Conservation (phyloP, 192 early-diverging fungal species). For the Coemansia biformis region DNA sequence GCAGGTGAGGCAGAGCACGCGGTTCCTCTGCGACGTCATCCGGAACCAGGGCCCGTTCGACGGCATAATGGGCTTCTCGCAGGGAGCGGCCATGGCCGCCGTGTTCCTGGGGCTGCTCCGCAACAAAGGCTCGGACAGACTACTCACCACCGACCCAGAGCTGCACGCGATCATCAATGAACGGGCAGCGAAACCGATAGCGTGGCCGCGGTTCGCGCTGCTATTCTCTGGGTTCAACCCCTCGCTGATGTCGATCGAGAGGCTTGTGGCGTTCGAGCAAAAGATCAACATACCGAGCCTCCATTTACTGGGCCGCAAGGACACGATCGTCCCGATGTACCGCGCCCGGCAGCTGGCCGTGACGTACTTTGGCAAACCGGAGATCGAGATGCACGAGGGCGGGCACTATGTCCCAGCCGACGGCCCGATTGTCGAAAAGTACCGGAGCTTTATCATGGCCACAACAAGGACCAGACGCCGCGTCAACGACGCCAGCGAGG, state of each 20-base stretch:
- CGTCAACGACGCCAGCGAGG: too few relatives aligned
- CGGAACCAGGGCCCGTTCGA: conserved; percentile 29
- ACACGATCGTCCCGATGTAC: conserved; percentile 17
- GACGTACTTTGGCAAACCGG: conserved; percentile 9
- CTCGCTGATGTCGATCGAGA: conserved; percentile 12
- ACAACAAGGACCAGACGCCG: too few relatives aligned
- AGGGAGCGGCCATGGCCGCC: conserved; percentile 39
- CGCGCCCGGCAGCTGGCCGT: conserved; percentile 23
- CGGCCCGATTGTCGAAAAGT: too few relatives aligned
- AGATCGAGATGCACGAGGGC: conserved; percentile 13
- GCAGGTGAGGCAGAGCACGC: conserved; percentile 12
- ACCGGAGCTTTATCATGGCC: background rate
- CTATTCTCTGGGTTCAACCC: conserved; percentile 29
- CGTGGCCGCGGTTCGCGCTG: conserved; percentile 11
- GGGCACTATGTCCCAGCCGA: conserved; percentile 8
- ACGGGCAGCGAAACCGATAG: background rate
- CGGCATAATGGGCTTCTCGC: conserved; percentile 40
- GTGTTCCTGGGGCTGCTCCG: conserved; percentile 15
- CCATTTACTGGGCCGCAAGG: conserved; percentile 20
- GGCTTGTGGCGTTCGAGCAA: background rate
- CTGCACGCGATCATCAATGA: background rate
- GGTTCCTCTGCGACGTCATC: background rate
- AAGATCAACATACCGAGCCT: background rate
- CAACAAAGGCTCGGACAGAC: background rate
- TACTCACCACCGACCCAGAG: background rate